These are phyloP conservation scores for Colletotrichum navitas DNA, from an alignment of 2,329 filamentous ascomycete genomes.

Conservation along the genomic window DNA sequence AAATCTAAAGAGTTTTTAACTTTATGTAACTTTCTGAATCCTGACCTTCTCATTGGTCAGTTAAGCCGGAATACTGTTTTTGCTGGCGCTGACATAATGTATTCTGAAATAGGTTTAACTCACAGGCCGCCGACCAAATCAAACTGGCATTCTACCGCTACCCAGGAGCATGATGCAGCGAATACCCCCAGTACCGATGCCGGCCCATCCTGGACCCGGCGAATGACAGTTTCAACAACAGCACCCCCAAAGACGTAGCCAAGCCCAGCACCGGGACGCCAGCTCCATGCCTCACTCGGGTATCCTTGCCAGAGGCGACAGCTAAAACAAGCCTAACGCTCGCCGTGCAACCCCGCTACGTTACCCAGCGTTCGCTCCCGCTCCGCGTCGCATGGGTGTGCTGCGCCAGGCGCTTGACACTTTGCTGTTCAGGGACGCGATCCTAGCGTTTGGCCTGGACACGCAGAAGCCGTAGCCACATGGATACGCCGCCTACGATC, in stretches of 20 bases:
- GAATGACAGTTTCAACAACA: constrained; percentile 34
- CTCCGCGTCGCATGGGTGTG: constrained; percentile 40
- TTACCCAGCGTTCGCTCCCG: constrained; percentile 38
- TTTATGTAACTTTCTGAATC: too few species aligned
- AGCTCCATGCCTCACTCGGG: constrained; percentile 24
- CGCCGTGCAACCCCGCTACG: constrained; percentile 29
- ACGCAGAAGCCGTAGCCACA: constrained; percentile 16
- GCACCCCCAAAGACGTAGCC: constrained; percentile 29
- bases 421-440: constrained; percentile 38
- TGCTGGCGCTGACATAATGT: too few species aligned
- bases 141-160: too few species aligned
- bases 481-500: constrained; percentile 13
- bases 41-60: too few species aligned
- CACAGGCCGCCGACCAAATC: too few species aligned
- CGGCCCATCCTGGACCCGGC: constrained; percentile 17
- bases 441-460: constrained; percentile 23
- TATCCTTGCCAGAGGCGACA: constrained; percentile 40
- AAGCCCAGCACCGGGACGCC: constrained; percentile 32
- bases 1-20: too few species aligned
- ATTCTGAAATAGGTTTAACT: too few species aligned
- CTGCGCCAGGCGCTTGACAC: constrained; percentile 38
- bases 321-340: constrained; percentile 40
- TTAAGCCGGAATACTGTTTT: too few species aligned
- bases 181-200: constrained; percentile 22
- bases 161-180: constrained; percentile 38